Evolutionary conservation across 1,284 basidiomycete species (phyloP), one percentile per base, ranked within the genome.

Genomic region (Fomitopsis pinicola): DNA sequence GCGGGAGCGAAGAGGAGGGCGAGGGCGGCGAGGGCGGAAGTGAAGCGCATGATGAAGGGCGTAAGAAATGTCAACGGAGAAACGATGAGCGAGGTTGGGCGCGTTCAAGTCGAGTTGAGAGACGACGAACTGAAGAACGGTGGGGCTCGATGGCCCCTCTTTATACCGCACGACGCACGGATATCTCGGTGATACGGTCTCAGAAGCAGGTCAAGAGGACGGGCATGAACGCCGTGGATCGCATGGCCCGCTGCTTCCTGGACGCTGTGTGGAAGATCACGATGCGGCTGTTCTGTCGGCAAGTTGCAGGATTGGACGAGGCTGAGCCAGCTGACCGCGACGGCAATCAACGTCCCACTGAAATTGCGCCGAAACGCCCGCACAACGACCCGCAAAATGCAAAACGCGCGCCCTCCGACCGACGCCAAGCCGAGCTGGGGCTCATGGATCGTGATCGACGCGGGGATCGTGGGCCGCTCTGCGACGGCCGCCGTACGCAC

Each of bases 11-110:
- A 58, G 61, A 66, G 56, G 64, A 65, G 59, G 53, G 70, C 62
- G 64, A 72, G 57, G 45, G 66, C 62, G 55, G 68, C 65, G 66
- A 72, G 53, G 42, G 68, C 40, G 55, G 55, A 54, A 48, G 58
- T 50, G 63, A 63, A 59, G 42, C 59, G 58, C 63, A 64, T 64
- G 44, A 35, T 57, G 38, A 55, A 10, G 54, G 54, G 22, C 40
- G 54, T 55, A 15, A 44, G 30, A 28, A 42, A 40, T 4, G 58
- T 28, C 40, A 48, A n/a, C 22, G 35, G 38, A 8, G 50, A 42
- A 17, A 46, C 36, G 19, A 52, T 40, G 45, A 50, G 45, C 42
- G n/a, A 54, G 1, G 58, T 42, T 46, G 50, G 19, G 19, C 28
- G 42, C 46, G 55, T 35, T 58, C 35, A 22, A 35, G 48, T 36